Evolutionary conservation across 441 rosid species (phyloP), one percentile per base, ranked within the genome.

Genomic region (Euphorbia celastroides): DNA sequence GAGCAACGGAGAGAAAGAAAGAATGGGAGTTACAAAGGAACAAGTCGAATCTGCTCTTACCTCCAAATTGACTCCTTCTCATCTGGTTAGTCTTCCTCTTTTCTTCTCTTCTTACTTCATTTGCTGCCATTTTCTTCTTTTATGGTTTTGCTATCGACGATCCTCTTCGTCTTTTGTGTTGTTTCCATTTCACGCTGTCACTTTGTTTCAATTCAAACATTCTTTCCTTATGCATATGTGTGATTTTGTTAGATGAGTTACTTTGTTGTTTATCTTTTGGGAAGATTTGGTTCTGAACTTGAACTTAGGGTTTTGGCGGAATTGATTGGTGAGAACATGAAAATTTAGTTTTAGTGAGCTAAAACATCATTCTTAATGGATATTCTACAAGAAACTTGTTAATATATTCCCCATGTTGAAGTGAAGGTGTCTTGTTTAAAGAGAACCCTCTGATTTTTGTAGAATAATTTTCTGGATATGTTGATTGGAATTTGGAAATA

Each of bases 11-110:
- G 64, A 61, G 61, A 70, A 72, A 63, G 56, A 75, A 72, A 62
- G 56, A 75, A 92, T 92, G 93, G 93, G 89, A 44, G 91, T 86
- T 52, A 87, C 91, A 0, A 90, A 90, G 81, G 97, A 87, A 62
- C 87, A 83, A 79, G 86, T 90, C 36, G 88, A 86, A 70, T 84
- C 92, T 44, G 79, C 92, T 2, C 62, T 93, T 81, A 82, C 81
- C 36, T 79, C 88, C 3, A 93, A 93, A 72, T 74, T 93, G 71
- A 86, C 74, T 23, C 96, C 94, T 78, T 73, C 83, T 25, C 86
- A 93, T 75, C 79, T 93, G 14, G 98, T 90, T 75, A 75, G 82
- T 48, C 27, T 52, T 32, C 30, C 5, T 4, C 60, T 63, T 23
- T 30, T 20, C 67, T 11, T 5, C 1, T 34, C 38, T 34, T 9